Evolutionary conservation across 1,284 basidiomycete species (phyloP).

Genomic region (Ustilago crameri): DNA sequence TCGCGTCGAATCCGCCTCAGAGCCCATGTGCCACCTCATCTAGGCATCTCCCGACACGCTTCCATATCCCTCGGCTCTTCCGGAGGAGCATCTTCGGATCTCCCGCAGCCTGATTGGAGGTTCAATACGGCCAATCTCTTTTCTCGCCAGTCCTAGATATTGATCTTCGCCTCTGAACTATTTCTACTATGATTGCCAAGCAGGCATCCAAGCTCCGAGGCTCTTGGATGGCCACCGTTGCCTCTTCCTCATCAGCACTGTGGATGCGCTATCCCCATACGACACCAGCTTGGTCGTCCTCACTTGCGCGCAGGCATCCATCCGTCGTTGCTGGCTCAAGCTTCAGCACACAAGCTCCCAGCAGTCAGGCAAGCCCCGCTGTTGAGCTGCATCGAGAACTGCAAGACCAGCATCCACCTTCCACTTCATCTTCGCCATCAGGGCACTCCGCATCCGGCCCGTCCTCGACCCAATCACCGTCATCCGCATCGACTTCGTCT

Average conservation of each 20-base stretch:
- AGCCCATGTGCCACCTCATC: neutral
- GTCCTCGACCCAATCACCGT: slow-evolving; percentile 5
- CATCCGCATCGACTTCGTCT: slow-evolving; percentile 6
- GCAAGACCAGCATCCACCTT: slow-evolving; percentile 19
- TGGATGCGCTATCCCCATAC: slow-evolving; percentile 12
- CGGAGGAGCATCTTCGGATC: neutral
- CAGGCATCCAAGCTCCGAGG: slow-evolving; percentile 27
- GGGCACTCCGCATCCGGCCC: slow-evolving; percentile 7
- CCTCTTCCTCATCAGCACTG: slow-evolving; percentile 15
- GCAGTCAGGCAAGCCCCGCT: slow-evolving; percentile 38
- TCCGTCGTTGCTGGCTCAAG: neutral
- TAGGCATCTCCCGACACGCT: slow-evolving; percentile 3
- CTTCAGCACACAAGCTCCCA: slow-evolving; percentile 34
- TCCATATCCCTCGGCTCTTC: slow-evolving; percentile 3
- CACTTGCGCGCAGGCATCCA: slow-evolving; percentile 1
- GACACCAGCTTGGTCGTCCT: slow-evolving; percentile 8
- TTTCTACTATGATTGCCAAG: slow-evolving; percentile 31
- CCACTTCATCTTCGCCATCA: slow-evolving; percentile 20
- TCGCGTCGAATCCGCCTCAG: too few relatives aligned
- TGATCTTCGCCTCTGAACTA: neutral
- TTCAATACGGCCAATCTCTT: neutral
- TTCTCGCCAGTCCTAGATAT: neutral
- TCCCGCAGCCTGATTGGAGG: too few relatives aligned
- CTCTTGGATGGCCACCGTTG: slow-evolving; percentile 23
- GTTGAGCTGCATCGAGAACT: slow-evolving; percentile 33